phyloP scores from a whole-genome alignment of 805 yeast species.

The Candida ficus region DNA sequence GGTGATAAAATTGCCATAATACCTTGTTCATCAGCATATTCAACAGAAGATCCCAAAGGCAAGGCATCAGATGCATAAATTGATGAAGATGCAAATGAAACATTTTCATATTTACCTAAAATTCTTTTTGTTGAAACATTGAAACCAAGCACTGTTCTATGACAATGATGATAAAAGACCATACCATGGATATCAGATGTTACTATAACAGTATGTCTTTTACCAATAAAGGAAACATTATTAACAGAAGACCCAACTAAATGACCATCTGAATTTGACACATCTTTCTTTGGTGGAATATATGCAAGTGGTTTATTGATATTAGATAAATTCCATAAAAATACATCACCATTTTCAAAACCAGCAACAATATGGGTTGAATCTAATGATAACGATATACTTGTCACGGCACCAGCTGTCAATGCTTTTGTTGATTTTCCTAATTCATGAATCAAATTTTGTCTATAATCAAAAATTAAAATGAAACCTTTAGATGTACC shows the following conservation, averaged over 20 bases:
- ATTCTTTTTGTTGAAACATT: slow-evolving; percentile 43
- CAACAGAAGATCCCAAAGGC: slow-evolving; percentile 56
- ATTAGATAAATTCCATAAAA: slow-evolving; percentile 58
- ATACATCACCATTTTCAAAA: slow-evolving; percentile 55
- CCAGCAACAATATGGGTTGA: slow-evolving; percentile 69
- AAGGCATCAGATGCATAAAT: slow-evolving; percentile 41
- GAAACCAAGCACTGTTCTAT: slow-evolving; percentile 49
- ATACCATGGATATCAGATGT: slow-evolving; percentile 53
- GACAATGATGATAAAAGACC: slow-evolving; percentile 59
- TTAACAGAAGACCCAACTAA: slow-evolving; percentile 29
- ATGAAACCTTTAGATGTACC: slow-evolving; percentile 71
- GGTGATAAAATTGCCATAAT: slow-evolving; percentile 56
- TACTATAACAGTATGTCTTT: slow-evolving; percentile 49
- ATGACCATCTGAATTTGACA: slow-evolving; percentile 29
- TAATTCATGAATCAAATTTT: slow-evolving; percentile 44
- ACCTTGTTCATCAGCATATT: slow-evolving; percentile 53
- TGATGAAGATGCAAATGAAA: slow-evolving; percentile 15
- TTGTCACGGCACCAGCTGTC: slow-evolving; percentile 44
- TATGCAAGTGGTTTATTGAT: slow-evolving; percentile 25
- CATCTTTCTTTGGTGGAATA: slow-evolving; percentile 17
- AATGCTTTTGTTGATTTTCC: slow-evolving; percentile 26
- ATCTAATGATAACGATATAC: slow-evolving; percentile 60
- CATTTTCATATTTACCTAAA: slow-evolving; percentile 41
- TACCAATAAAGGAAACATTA: slow-evolving; percentile 43
- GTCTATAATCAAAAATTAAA: slow-evolving; percentile 64